Evolutionary conservation across 441 rosid species (phyloP).

Genomic region (Erysimum pusillum): DNA sequence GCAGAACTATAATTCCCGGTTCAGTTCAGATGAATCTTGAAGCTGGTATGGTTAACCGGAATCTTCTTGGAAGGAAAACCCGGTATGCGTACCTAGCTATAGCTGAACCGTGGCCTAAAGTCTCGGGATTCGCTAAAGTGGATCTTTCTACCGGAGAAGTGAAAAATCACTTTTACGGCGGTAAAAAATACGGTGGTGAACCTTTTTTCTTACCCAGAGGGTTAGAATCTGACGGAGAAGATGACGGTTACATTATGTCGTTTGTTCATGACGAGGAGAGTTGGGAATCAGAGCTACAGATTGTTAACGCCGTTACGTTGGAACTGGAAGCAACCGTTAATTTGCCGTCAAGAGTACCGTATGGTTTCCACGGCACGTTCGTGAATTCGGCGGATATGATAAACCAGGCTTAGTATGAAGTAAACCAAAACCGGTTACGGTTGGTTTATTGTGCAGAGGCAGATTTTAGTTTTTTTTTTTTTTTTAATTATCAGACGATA

Average conservation of each 20-base stretch:
- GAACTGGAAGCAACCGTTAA: slow-evolving; percentile 62
- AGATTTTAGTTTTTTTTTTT: neutral
- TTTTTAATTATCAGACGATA: neutral
- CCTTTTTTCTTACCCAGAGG: slow-evolving; percentile 69
- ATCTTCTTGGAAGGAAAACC: slow-evolving; percentile 68
- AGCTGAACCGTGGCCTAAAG: slow-evolving; percentile 88
- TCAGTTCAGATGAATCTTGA: slow-evolving; percentile 70
- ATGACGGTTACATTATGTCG: slow-evolving; percentile 69
- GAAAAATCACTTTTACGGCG: slow-evolving; percentile 63
- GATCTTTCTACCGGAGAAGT: slow-evolving; percentile 69
- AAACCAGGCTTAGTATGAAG: slow-evolving; percentile 54
- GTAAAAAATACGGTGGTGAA: slow-evolving; percentile 68
- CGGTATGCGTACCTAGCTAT: slow-evolving; percentile 72
- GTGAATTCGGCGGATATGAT: slow-evolving; percentile 61
- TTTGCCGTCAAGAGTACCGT: slow-evolving; percentile 84
- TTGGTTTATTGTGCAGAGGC: slow-evolving; percentile 31
- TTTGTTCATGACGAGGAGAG: slow-evolving; percentile 76
- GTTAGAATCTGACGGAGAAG: slow-evolving; percentile 43
- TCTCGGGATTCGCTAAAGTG: slow-evolving; percentile 78
- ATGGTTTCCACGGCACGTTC: slow-evolving; percentile 86
- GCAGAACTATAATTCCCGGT: slow-evolving; percentile 59
- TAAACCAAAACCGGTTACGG: slow-evolving; percentile 39
- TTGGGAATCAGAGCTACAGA: slow-evolving; percentile 73
- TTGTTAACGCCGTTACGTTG: slow-evolving; percentile 66
- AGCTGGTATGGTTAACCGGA: slow-evolving; percentile 84